Base-by-base conservation (phyloP, 345 rosid species). In the Mallotus nudiflorus region DNA sequence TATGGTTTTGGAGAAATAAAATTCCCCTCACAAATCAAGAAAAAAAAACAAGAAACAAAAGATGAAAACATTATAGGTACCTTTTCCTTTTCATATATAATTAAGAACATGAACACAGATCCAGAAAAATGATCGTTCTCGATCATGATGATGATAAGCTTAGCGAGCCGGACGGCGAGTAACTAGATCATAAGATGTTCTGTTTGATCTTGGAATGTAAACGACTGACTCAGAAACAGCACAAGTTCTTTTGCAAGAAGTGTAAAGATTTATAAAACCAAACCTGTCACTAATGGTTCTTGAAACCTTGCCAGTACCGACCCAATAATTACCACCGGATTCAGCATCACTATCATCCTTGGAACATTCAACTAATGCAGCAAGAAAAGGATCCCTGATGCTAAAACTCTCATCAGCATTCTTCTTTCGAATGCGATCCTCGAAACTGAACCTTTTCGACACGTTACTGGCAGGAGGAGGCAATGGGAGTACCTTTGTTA, bases 301-400 rank as follows among this genome's bases (percentile, higher is more conserved):
- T 29, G 82, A 62, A 16, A 73, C 84, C 76, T 82, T 85, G n/a
- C n/a, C n/a, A 2, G 69, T 25, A 18, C 83, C 74, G 0, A 13
- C 48, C 78, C 82, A 83, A 0, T 69, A 25, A 52, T 37, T 48
- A 27, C 56, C 52, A 0, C 33, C 14, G 0, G 71, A 28, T 5
- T 73, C 67, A 1, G 70, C 49, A 12, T 67, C 48, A 2, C 65
- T 67, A 3, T 69, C 85, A 1, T 85, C 92, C 80, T 86, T 91
- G 3, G 93, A 94, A 48, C 98, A 93, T 49, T 82, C 86, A 9
- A 91, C 84, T 22, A 93, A 77, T 20, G 98, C 98, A 0, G 89
- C 88, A 0, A 88, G 56, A 55, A 93, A 94, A 0, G 98, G 98
- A 77, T 94, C 98, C 71, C 55, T 68, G 13, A 1, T 42, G 4